phyloP scores from a whole-genome alignment of 257 asterid genomes.

The Anisodus acutangulus region DNA sequence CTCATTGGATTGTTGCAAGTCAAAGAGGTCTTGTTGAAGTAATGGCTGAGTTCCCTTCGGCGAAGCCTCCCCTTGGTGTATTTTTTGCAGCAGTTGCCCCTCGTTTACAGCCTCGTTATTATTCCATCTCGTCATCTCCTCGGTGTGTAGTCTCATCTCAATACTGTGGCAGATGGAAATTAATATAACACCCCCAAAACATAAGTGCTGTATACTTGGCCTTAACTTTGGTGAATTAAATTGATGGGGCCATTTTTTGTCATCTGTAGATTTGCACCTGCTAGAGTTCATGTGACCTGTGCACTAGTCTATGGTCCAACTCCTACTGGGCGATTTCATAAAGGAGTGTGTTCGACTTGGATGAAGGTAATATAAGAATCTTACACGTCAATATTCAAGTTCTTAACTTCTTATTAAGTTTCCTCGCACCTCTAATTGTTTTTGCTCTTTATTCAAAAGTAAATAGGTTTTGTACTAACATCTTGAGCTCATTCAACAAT shows the following conservation, averaged over 20 bases:
- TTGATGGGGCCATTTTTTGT: slow-evolving; percentile 13
- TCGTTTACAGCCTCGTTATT: slow-evolving; percentile 71
- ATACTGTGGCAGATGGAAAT: background rate
- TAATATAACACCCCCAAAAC: background rate
- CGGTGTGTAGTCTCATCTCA: slow-evolving; percentile 43
- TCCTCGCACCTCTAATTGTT: background rate
- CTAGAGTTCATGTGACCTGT: slow-evolving; percentile 69
- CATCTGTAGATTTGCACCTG: slow-evolving; percentile 59
- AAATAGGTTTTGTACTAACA: background rate
- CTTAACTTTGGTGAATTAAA: background rate
- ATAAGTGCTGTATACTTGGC: background rate
- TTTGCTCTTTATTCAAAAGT: background rate
- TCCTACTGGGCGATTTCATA: slow-evolving; percentile 77
- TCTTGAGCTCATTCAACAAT: slow-evolving; percentile 29
- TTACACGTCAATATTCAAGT: background rate
- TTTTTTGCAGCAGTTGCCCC: slow-evolving; percentile 80
- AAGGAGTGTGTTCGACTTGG: slow-evolving; percentile 87
- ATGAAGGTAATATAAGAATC: slow-evolving; percentile 55
- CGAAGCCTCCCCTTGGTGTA: slow-evolving; percentile 78
- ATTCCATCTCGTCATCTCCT: slow-evolving; percentile 83
- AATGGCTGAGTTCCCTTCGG: slow-evolving; percentile 75
- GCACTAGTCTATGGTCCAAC: slow-evolving; percentile 68
- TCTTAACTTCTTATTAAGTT: background rate
- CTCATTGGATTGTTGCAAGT: slow-evolving; percentile 66
- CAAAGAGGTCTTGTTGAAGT: slow-evolving; percentile 84